Evolutionary conservation across 148 eudicot genomes (phyloP), one percentile per base, ranked within the genome.

Genomic region (Nepenthes mirabilis): DNA sequence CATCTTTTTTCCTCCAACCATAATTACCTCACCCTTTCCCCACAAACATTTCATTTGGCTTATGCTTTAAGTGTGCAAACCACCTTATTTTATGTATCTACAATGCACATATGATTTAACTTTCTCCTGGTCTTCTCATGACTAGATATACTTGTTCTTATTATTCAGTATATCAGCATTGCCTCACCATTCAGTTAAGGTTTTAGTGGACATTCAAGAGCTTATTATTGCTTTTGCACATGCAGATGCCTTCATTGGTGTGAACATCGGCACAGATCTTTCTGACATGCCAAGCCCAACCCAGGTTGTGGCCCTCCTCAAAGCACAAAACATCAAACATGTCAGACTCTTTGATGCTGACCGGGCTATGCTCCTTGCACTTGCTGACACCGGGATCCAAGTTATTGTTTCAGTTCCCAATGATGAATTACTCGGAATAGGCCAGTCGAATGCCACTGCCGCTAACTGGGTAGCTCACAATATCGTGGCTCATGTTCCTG

Each of bases 381-480:
- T 91, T 37, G 95, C 95, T 5, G 73, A 83, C 47, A 76, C 87
- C 8, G 85, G 84, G 56, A 91, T 91, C 34, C 77, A 65, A 56
- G 97, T 91, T 36, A 75, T 75, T 2, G 79, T 91, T 67, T 87
- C 97, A 8, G 87, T 91, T 58, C 97, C 97, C 35, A 91, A 91
- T 53, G 90, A 91, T 32, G 83, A 91, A 61, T 66, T 91, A 47
- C 81, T 91, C 3, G 97, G 83, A 59, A 85, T 91, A 34, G 97
- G 97, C 52, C 95, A 91, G 70, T 91, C 97, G 34, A 91, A 91
- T 61, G 70, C 87, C 60, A 87, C 97, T 2, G 97, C 97, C 0
- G 93, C 95, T 69, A 87, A 85, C 32, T 91, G 97, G 97, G 97
- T 91, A 10, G 10, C 82, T 47, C 93, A 82, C 34, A 87, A 85